Evolutionary conservation across 2,329 filamentous ascomycete genomes (phyloP), one percentile per base, ranked within the genome.

Genomic region (Cladosporium cucumerinum): DNA sequence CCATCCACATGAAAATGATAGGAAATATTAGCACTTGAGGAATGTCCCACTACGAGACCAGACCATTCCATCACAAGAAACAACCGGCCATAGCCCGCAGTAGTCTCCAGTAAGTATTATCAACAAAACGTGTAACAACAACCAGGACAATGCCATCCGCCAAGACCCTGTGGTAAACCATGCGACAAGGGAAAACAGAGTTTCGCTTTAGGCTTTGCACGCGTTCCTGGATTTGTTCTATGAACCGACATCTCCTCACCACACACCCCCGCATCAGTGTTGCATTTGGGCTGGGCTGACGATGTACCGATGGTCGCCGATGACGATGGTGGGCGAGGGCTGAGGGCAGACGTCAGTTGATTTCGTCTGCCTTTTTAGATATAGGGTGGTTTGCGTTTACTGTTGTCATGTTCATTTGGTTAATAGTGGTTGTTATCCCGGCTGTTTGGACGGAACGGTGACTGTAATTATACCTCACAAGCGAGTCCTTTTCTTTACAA

Each of bases 211-310:
- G 8, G 12, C 26, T 54, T 54, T n/a, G 7, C 54, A 32, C 30
- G 30, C 30, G 54, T 36, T 57, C 32, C 54, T 39, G 30, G 32
- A 57, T 36, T 39, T 34, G 30, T 32, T 39, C 23, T 57, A 2
- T 11, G 30, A 54, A 32, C 51, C 51, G 51, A 54, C 54, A 32
- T 34, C 54, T 57, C 54, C 54, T 57, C 54, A 57, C 54, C 14
- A 16, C 5, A 26, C n/a, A 28, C n/a, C 54, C 54, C 54, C 54
- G 54, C 54, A 39, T 21, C 54, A 39, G 1, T 21, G 51, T 54
- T 30, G 28, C 51, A 52, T 54, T 52, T 18, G 16, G 25, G 18
- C 18, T 54, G 26, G 26, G 26, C 51, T 39, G 54, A 57, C 54
- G 54, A 57, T 55, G 51, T 51, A 23, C 21, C 48, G 12, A 39